These are phyloP conservation scores for Pythium phragmiticola DNA, from an alignment of 352 stramenopile species.

Conservation along the genomic window DNA sequence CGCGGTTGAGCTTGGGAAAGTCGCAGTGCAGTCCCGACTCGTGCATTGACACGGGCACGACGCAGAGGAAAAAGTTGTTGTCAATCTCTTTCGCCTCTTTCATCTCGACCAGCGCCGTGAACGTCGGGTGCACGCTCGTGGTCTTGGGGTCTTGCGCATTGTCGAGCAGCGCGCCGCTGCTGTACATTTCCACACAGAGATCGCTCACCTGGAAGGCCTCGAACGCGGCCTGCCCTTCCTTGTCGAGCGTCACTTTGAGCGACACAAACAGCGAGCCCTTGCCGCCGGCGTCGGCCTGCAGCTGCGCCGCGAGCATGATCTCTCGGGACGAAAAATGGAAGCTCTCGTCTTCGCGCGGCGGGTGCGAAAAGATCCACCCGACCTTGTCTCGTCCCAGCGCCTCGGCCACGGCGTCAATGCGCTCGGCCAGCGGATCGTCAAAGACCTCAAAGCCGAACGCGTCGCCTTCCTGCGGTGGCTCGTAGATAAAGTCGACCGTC, in stretches of 20 bases:
- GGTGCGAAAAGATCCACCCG: slow-evolving; percentile 97
- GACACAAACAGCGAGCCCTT: slow-evolving; percentile 95
- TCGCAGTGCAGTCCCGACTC: slow-evolving; percentile 90
- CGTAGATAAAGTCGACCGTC: slow-evolving; percentile 95
- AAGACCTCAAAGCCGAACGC: slow-evolving; percentile 90
- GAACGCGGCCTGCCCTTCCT: slow-evolving; percentile 93
- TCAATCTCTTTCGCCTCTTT: slow-evolving; percentile 91
- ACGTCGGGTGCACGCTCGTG: slow-evolving; percentile 94
- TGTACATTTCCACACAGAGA: slow-evolving; percentile 98
- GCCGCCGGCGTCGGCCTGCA: slow-evolving; percentile 94
- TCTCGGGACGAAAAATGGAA: slow-evolving; percentile 92
- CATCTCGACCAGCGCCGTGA: slow-evolving; percentile 97
- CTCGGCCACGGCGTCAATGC: slow-evolving; percentile 81
- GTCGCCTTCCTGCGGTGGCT: slow-evolving; percentile 92
- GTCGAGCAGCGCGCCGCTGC: slow-evolving; percentile 90
- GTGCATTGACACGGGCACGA: slow-evolving; percentile 95
- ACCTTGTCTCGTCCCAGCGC: slow-evolving; percentile 91
- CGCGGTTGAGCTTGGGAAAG: slow-evolving; percentile 94
- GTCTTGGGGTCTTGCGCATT: slow-evolving; percentile 88
- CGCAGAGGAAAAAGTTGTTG: slow-evolving; percentile 98
- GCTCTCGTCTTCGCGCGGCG: slow-evolving; percentile 91
- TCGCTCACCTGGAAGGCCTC: slow-evolving; percentile 97
- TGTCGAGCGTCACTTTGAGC: slow-evolving; percentile 93
- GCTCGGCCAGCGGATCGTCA: slow-evolving; percentile 89
- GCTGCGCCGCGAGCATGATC: slow-evolving; percentile 93